Conservation (phyloP, 208 protist genomes). For the Leishmania amazonensis region DNA sequence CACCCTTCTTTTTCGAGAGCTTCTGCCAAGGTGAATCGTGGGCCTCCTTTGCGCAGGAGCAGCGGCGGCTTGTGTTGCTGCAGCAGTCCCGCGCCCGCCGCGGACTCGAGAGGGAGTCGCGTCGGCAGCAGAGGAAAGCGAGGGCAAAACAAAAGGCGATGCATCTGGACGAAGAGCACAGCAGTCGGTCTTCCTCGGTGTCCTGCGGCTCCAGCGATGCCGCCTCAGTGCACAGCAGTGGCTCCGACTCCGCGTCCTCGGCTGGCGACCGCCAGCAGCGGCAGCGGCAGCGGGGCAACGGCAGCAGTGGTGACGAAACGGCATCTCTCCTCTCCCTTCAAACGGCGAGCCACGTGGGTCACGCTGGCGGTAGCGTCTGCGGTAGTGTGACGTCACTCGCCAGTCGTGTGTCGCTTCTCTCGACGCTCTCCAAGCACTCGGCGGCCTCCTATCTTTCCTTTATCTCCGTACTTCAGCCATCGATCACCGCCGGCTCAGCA, state of each 20-base stretch:
- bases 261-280: background rate
- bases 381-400: conserved; percentile 50
- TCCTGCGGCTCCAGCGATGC: conserved; percentile 13
- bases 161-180: background rate
- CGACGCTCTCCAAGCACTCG: conserved; percentile 73
- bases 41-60: conserved; percentile 79
- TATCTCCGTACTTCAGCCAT: conserved; percentile 74
- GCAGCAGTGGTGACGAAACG: conserved; percentile 7
- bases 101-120: conserved; percentile 17
- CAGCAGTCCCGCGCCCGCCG: conserved; percentile 54
- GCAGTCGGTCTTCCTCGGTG: conserved; percentile 8
- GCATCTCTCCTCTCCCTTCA: conserved; percentile 27
- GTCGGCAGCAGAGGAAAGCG: conserved; percentile 13
- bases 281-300: background rate
- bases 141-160: background rate
- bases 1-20: conserved; percentile 74
- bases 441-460: conserved; percentile 79
- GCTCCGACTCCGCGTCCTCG: background rate
- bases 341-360: conserved; percentile 13
- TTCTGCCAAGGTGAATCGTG: conserved; percentile 82
- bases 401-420: conserved; percentile 82
- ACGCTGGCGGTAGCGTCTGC: conserved; percentile 5
- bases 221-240: background rate
- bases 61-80: conserved; percentile 68
- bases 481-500: conserved; percentile 8